Evolutionary conservation across 106 monocot species (phyloP).

Genomic region (Phalaenopsis aphrodite): DNA sequence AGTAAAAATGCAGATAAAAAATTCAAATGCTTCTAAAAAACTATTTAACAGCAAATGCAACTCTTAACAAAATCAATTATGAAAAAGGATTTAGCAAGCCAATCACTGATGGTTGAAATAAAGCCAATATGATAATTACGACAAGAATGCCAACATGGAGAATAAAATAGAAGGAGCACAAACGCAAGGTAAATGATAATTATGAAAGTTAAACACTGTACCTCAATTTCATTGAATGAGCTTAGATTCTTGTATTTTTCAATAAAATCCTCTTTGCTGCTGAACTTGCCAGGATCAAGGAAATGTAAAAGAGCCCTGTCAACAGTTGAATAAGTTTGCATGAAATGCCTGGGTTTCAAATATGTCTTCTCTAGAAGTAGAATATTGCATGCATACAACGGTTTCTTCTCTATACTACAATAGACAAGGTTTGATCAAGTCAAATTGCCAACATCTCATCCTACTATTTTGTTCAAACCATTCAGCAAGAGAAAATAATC

Average conservation of each 20-base stretch:
- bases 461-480: not conserved
- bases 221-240: constrained; percentile 95
- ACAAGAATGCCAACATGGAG: not conserved
- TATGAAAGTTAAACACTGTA: constrained; percentile 15
- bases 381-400: not conserved
- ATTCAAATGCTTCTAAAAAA: constrained; percentile 1
- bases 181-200: constrained; percentile 4
- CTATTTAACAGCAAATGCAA: not conserved
- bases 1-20: not conserved
- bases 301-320: constrained; percentile 94
- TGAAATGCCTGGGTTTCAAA: not conserved
- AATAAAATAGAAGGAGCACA: not conserved
- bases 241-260: constrained; percentile 96
- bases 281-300: constrained; percentile 84
- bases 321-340: constrained; percentile 16
- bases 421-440: not conserved
- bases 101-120: not conserved
- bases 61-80: not conserved
- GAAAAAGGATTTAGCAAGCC: not conserved
- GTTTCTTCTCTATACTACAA: not conserved
- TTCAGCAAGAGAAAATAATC: not conserved
- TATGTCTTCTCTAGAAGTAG: not conserved
- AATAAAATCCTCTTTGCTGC: constrained; percentile 84
- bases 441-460: not conserved
- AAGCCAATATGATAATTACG: not conserved